phyloP scores from a whole-genome alignment of 306 rosid genomes.

The Acacia crassicarpa region DNA sequence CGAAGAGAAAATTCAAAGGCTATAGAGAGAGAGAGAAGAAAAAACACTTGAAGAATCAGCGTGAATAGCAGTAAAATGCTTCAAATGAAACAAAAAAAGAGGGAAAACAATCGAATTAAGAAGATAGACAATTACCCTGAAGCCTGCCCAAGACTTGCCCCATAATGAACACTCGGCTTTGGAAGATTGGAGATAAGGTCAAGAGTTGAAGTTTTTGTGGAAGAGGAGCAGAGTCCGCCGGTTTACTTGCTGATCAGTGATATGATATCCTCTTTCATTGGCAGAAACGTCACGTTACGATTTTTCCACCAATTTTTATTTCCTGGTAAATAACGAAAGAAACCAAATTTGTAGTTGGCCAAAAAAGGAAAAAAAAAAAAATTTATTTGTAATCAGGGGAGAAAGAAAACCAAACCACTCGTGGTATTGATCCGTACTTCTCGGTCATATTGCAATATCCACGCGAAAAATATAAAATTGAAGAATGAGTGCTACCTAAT shows the following conservation, averaged over 20 bases:
- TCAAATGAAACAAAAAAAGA: background rate
- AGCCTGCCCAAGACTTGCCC: conserved; percentile 58
- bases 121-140: conserved; percentile 39
- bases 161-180: conserved; percentile 37
- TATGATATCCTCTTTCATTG: background rate
- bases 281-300: background rate
- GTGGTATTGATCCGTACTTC: no score
- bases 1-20: background rate
- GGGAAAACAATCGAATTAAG: background rate
- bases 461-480: no score
- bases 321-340: background rate
- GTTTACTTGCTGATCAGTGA: background rate
- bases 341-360: background rate
- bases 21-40: background rate
- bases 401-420: no score
- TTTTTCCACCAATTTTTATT: background rate
- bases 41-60: background rate
- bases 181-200: background rate
- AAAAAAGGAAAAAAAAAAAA: no score
- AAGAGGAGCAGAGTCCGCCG: background rate
- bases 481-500: no score
- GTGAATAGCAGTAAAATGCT: background rate
- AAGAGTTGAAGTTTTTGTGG: background rate
- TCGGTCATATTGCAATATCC: no score
- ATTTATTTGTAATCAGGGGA: no score